Base-by-base conservation (phyloP, 495 filamentous ascomycete genomes). In the Penicillium psychrofluorescens region DNA sequence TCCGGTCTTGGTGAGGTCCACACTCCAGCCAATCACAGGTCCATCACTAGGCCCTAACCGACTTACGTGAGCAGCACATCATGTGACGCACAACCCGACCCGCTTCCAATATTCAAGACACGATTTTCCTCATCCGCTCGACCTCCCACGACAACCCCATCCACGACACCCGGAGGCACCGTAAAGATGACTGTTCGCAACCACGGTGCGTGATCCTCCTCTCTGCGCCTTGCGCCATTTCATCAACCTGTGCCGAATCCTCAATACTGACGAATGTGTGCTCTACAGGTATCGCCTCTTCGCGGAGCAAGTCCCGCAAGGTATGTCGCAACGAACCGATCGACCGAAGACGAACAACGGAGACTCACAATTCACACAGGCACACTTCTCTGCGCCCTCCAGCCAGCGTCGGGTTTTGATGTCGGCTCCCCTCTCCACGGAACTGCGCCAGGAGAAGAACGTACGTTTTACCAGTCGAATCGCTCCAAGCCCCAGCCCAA, bases 261-360 rank as follows among this genome's bases (percentile, higher is more conserved):
- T 41, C 28, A 32, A 53, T 59, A 49, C 59, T 67, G 51, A 63
- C 47, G 36, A 44, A 48, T 40, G 44, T 42, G 43, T 48, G 28
- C 12, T 22, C 36, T 47, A 27, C 55, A 87, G 85, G 70, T 41
- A 63, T 89, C 64, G 71, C 80, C 71, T 88, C 85, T 70, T 95
- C 88, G 62, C 84, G 92, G 72, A 80, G 90, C 69, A 99, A 99
- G 85, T 88, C 86, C 68, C 87, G 92, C 74, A 94, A 94, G 80
- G 22, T 22, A 22, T 22, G 22, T 22, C 22, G 22, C 22, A 22
- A 6, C 22, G 2, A 22, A 22, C 22, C 22, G 22, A 22, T 22
- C 22, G 22, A 22, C 22, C 22, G 22, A 22, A 22, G 22, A 22
- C 22, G 2, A 22, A 0, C n/a, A 22, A 22, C 6, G 22, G 22